These are phyloP conservation scores for Diaporthe eres DNA, from an alignment of 2,329 filamentous ascomycete species.

Conservation along the genomic window DNA sequence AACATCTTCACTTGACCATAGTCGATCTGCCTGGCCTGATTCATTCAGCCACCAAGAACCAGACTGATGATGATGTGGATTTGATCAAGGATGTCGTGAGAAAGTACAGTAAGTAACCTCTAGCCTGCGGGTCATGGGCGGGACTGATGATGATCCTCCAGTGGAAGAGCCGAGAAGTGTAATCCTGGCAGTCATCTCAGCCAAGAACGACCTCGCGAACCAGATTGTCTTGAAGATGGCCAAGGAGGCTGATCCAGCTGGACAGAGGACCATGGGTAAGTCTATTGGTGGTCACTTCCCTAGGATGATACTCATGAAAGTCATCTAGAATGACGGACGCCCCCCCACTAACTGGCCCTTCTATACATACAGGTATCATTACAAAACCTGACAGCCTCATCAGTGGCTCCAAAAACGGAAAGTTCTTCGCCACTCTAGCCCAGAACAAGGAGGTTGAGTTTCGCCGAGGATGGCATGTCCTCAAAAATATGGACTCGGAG, in stretches of 20 bases:
- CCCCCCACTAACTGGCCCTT: background rate
- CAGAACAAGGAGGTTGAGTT: constrained; percentile 51
- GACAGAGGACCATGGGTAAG: constrained; percentile 65
- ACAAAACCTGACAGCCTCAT: constrained; percentile 65
- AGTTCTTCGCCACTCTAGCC: constrained; percentile 48
- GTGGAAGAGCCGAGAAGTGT: constrained; percentile 69
- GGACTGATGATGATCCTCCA: background rate
- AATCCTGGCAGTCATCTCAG: constrained; percentile 70
- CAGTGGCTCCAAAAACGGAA: constrained; percentile 51
- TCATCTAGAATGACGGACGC: background rate
- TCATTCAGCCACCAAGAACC: constrained; percentile 58
- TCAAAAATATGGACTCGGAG: constrained; percentile 56
- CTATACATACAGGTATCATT: constrained; percentile 57
- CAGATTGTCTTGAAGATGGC: constrained; percentile 68
- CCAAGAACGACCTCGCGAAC: constrained; percentile 68
- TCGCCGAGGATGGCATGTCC: constrained; percentile 55
- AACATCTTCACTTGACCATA: constrained; percentile 67
- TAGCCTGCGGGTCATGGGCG: background rate
- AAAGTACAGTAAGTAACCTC: constrained; percentile 58
- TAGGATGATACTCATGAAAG: background rate
- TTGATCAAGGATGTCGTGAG: constrained; percentile 63
- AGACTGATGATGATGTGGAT: constrained; percentile 57
- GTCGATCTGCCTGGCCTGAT: constrained; percentile 72
- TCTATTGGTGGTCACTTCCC: constrained; percentile 47
- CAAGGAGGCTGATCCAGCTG: constrained; percentile 51